Evolutionary conservation across 805 yeast species (phyloP), one percentile per base, ranked within the genome.

Genomic region (baker's yeast (Saccharomyces cerevisiae)): DNA sequence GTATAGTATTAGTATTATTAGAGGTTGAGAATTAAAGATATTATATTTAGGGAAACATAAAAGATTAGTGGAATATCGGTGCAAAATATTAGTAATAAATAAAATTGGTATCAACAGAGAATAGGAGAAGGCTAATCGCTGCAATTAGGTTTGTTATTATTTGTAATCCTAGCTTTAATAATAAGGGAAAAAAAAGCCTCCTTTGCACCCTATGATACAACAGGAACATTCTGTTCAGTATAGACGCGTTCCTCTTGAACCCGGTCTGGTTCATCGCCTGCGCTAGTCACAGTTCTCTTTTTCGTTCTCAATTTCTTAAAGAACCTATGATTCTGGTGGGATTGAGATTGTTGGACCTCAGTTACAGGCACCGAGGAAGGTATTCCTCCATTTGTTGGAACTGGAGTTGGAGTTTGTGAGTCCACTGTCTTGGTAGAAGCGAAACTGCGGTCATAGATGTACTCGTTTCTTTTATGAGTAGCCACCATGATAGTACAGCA

Each of bases 401-500:
- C 54, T 26, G 8, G 47, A 50, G 30, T 55, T 48, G 32, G 48
- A 14, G 32, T 49, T 51, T 26, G 43, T 17, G 43, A 36, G 22
- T 36, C 43, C 11, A 22, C 17, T 24, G 24, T 36, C 13, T 36
- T 36, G 11, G 43, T 36, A 17, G 43, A 36, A 17, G 22, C 43
- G 11, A 36, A 36, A 36, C 43, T 36, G 43, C 49, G 41, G 49
- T 53, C 53, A 31, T 50, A 50, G 41, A 24, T 49, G 51, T 24
- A 47, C 51, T 53, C 55, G 50, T 50, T 51, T 22, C 36, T 50
- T 11, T 53, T 52, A 24, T 36, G 51, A n/a, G 46, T 13, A 14
- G 53, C 56, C 6, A 50, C 53, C 26, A 51, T 50, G 14, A 55
- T 50, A 2, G 59, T 49, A 9, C 59, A 49, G 61, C 62, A 59